Percentiles rank a stretch among this genome's conserved stretches.
phyloP scores from a whole-genome alignment of 2,329 filamentous ascomycete species.

The Epichloe baconii region DNA sequence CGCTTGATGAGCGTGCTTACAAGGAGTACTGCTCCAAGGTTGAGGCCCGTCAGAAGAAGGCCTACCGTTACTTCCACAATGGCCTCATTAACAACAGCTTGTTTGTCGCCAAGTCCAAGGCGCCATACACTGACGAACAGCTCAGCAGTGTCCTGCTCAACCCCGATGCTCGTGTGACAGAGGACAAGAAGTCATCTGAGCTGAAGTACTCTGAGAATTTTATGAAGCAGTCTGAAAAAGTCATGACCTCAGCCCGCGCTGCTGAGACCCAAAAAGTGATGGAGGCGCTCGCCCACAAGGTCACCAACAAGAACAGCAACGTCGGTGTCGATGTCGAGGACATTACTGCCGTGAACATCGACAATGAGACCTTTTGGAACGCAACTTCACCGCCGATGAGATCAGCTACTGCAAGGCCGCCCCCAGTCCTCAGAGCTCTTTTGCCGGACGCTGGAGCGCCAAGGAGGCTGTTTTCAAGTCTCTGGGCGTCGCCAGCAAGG shows the following conservation, averaged over 20 bases:
- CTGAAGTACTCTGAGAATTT: conserved; percentile 61
- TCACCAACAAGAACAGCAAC: conserved; percentile 48
- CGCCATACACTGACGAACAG: conserved; percentile 81
- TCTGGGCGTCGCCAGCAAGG: conserved; percentile 72
- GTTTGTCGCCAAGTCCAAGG: conserved; percentile 87
- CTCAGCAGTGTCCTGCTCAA: conserved; percentile 85
- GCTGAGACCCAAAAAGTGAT: conserved; percentile 63
- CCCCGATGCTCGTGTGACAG: conserved; percentile 72
- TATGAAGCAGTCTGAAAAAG: conserved; percentile 51
- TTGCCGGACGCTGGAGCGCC: conserved; percentile 89
- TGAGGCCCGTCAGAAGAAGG: conserved; percentile 90
- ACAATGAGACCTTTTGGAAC: conserved; percentile 83
- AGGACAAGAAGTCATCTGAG: conserved; percentile 76
- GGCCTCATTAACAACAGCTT: conserved; percentile 95
- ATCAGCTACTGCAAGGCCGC: conserved; percentile 76
- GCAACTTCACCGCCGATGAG: conserved; percentile 83
- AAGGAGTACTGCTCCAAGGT: conserved; percentile 77
- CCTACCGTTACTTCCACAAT: conserved; percentile 97
- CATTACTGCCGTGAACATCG: conserved; percentile 74
- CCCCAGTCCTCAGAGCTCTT: conserved; percentile 72
- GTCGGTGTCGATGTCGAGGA: conserved; percentile 92
- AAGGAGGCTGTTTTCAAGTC: conserved; percentile 99
- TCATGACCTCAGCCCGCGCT: conserved; percentile 31
- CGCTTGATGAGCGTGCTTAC: conserved; percentile 80
- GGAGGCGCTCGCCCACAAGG: conserved; percentile 58